A percentile compares a stretch with the other conserved stretches of the same genome.
These are phyloP conservation scores for Citrus reticulata DNA, from an alignment of 345 rosid genomes.

Conservation along the genomic window DNA sequence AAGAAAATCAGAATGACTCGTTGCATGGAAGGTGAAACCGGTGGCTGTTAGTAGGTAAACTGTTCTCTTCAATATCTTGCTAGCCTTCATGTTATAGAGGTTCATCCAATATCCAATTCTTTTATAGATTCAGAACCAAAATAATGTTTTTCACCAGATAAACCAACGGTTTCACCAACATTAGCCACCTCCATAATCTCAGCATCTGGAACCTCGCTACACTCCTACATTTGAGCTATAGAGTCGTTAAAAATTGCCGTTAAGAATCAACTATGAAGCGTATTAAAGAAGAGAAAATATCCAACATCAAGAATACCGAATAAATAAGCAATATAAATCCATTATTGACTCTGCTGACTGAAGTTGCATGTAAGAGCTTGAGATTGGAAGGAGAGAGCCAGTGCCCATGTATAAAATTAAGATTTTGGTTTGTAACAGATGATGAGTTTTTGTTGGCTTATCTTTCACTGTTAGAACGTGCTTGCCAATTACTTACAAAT, in stretches of 20 bases:
- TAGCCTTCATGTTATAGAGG: background rate
- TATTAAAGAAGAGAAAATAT: background rate
- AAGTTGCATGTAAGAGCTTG: background rate
- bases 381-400: background rate
- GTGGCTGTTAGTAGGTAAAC: slow-evolving; percentile 35
- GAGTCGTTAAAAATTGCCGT: background rate
- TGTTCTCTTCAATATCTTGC: slow-evolving; percentile 27
- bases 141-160: background rate
- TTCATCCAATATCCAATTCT: background rate
- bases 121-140: background rate
- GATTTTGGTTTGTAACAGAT: no score
- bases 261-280: background rate
- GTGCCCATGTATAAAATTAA: background rate
- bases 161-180: background rate
- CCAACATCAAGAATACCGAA: background rate
- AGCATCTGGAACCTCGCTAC: background rate
- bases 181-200: background rate
- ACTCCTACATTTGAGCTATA: background rate
- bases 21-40: slow-evolving; percentile 37
- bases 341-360: background rate
- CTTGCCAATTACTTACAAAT: no score
- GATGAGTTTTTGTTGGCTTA: no score
- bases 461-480: no score
- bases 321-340: background rate
- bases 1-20: slow-evolving; percentile 10